Evolutionary conservation across 2,329 filamentous ascomycete genomes (phyloP).

Genomic region (Macrophomina tecta): DNA sequence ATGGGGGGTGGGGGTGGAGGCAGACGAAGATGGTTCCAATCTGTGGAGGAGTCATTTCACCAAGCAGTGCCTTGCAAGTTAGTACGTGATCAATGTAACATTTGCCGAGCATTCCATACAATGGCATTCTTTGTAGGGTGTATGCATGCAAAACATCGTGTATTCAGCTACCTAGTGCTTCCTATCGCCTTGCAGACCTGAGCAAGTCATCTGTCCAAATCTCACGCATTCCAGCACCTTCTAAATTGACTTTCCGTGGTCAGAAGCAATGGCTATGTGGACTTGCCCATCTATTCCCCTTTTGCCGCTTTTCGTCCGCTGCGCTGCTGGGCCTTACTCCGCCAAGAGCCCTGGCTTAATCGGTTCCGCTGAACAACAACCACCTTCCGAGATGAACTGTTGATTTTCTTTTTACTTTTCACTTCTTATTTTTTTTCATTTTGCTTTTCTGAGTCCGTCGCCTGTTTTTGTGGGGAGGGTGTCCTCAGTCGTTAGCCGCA

Average conservation of each 20-base stretch:
- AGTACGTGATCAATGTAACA: not conserved
- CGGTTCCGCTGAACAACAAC: not conserved
- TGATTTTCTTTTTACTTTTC: not conserved
- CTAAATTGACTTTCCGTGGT: not conserved
- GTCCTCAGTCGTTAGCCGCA: slow-evolving; percentile 1
- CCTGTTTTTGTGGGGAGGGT: slow-evolving; percentile 6
- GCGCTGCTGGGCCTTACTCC: not conserved
- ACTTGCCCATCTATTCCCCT: not conserved
- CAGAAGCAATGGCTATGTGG: not conserved
- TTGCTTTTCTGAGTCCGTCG: not conserved
- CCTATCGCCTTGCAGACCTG: not conserved
- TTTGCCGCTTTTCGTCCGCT: slow-evolving; percentile 12
- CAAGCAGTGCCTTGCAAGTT: not conserved
- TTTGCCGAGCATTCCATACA: not conserved
- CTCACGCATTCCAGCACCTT: not conserved
- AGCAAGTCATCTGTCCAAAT: not conserved
- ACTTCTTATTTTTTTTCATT: not conserved
- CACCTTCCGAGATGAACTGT: slow-evolving; percentile 10
- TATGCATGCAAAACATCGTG: not conserved
- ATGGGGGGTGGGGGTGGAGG: not conserved
- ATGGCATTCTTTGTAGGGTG: not conserved
- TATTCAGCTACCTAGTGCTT: not conserved
- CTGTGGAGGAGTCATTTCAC: not conserved
- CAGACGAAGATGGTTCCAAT: no score
- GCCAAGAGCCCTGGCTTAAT: slow-evolving; percentile 3